A percentile compares a stretch with the other conserved stretches of the same genome.
phyloP scores from a whole-genome alignment of 371 early-diverging fungal genomes.

The Mortierella sp. region DNA sequence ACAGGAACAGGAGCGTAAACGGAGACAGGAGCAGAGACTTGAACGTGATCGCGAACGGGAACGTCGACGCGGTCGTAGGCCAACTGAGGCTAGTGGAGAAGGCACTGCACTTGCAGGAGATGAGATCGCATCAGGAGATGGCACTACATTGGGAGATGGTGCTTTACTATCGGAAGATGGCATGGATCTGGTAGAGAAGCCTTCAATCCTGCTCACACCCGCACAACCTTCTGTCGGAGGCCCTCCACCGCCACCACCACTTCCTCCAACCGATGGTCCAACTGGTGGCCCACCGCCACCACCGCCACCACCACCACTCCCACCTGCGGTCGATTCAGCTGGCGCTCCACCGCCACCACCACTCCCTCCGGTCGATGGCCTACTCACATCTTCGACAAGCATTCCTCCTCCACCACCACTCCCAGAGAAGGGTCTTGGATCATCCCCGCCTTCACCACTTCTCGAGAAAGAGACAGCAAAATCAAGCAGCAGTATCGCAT shows the following conservation, averaged over 20 bases:
- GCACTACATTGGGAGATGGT: too few species aligned
- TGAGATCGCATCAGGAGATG: too few species aligned
- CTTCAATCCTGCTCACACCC: too few species aligned
- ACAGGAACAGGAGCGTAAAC: neutral
- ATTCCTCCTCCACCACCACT: slow-evolving; percentile 38
- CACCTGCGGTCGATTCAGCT: slow-evolving; percentile 8
- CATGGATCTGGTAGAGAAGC: too few species aligned
- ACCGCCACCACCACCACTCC: slow-evolving; percentile 42
- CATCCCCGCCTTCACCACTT: slow-evolving; percentile 47
- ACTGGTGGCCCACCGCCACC: slow-evolving; percentile 25
- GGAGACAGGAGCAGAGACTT: neutral
- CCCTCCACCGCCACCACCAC: slow-evolving; percentile 42
- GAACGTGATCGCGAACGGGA: neutral
- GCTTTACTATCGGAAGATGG: too few species aligned
- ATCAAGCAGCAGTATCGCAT: slow-evolving; percentile 9
- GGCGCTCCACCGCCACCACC: slow-evolving; percentile 40
- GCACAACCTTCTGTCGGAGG: slow-evolving; percentile 1
- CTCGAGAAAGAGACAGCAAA: slow-evolving; percentile 15
- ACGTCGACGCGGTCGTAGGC: too few species aligned
- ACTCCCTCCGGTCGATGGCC: slow-evolving; percentile 28
- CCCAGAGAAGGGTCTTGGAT: slow-evolving; percentile 7
- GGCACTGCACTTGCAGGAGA: too few species aligned
- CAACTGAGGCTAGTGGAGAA: too few species aligned
- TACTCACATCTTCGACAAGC: slow-evolving; percentile 27
- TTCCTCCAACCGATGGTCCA: slow-evolving; percentile 41